Base-by-base conservation (phyloP, 257 asterid genomes). In the Galeopsis tetrahit region DNA sequence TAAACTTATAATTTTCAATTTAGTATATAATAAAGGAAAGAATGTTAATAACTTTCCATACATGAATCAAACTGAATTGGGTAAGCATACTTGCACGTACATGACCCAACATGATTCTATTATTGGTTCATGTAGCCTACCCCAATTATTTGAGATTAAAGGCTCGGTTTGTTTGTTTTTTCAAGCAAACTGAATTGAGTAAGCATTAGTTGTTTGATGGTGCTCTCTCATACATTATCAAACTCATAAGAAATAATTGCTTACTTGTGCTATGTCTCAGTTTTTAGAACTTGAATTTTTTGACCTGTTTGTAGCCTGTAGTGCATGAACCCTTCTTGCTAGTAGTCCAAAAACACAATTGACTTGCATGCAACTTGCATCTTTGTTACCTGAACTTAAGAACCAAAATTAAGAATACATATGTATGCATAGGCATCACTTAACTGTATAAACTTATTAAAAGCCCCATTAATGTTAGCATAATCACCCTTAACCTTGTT, bases 11-110 rank as follows among this genome's bases (percentile, higher is more conserved):
- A 11, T 32, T 58, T 58, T 34, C 40, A 43, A 40, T n/a, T 15
- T 58, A 44, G 46, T 65, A 36, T 65, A 36, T 59, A 36, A 43
- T 35, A 13, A 74, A 82, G 83, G 58, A 84, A 84, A 85, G 86
- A 43, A 32, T 35, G 71, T n/a, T 14, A 38, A 13, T 36, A 31
- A 11, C 15, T 63, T 33, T 48, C 78, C 32, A 39, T 42, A 13
- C 15, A 71, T 35, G 10, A 60, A 46, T 44, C 44, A 42, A 40
- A 58, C 63, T 32, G 51, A 61, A 46, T 34, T 46, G 51, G 61
- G 62, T 48, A 9, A 58, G 35, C 17, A 43, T n/a, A 21, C 28
- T 21, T 21, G 28, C 28, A 21, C 28, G 28, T 21, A 21, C 28
- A 21, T 21, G 28, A 21, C 28, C 28, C 28, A 21, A 21, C 28